phyloP scores from a whole-genome alignment of 2,329 filamentous ascomycete genomes.

The Lecanoromycetidae sp. region DNA sequence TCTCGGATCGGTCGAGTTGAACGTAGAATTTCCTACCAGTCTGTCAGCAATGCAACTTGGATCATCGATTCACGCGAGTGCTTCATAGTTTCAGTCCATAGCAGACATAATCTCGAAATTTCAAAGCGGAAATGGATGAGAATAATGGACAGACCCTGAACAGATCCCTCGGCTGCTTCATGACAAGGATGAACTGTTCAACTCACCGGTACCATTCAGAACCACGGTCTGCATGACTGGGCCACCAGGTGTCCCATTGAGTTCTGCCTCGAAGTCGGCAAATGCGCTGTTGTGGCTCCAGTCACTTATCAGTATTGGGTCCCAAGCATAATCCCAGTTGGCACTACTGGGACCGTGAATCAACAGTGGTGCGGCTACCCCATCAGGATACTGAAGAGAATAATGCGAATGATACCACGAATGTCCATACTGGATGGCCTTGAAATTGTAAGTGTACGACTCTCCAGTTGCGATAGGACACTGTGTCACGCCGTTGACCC shows the following conservation, averaged over 20 bases:
- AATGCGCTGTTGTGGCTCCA: conserved; percentile 19
- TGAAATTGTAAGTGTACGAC: conserved; percentile 23
- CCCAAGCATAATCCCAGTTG: conserved; percentile 26
- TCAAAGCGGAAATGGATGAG: too few relatives aligned
- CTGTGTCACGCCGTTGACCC: conserved; percentile 26
- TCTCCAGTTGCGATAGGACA: conserved; percentile 26
- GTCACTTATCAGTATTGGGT: conserved; percentile 29
- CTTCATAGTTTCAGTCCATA: too few relatives aligned
- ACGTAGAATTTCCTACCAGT: background rate
- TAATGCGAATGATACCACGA: conserved; percentile 24
- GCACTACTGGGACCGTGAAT: conserved; percentile 28
- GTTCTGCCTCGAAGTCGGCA: conserved; percentile 1
- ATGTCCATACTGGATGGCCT: conserved; percentile 27
- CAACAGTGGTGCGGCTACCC: conserved; percentile 22
- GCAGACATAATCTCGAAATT: too few relatives aligned
- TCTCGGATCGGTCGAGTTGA: background rate
- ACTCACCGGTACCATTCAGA: conserved; percentile 9
- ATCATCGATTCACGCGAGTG: too few relatives aligned
- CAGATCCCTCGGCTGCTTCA: too few relatives aligned
- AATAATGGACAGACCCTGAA: too few relatives aligned
- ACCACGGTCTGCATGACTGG: background rate
- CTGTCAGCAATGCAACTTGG: background rate
- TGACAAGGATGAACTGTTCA: background rate
- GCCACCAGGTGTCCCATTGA: background rate
- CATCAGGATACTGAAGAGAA: conserved; percentile 27